These are phyloP conservation scores for Arthroderma sp. DNA, from an alignment of 2,329 filamentous ascomycete species.

Conservation along the genomic window DNA sequence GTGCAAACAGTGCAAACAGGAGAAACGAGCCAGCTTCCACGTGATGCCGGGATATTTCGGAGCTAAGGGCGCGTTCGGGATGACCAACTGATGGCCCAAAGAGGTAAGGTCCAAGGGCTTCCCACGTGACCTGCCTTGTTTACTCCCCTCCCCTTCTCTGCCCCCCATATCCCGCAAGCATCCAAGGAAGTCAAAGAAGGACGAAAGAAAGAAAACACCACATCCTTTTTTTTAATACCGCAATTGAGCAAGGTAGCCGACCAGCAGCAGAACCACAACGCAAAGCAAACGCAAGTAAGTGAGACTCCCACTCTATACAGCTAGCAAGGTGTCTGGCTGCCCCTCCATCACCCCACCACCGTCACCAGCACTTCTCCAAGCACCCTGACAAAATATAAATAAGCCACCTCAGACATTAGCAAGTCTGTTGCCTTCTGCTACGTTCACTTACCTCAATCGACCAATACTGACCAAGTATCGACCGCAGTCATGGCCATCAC, in stretches of 20 bases:
- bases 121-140: neutral
- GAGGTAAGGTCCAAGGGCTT: neutral
- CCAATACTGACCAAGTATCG: constrained; percentile 9
- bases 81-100: neutral
- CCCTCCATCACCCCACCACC: constrained; percentile 8
- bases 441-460: constrained; percentile 4
- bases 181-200: neutral
- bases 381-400: neutral
- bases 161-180: neutral
- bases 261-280: neutral
- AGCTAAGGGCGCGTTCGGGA: neutral
- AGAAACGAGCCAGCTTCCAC: neutral
- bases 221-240: neutral
- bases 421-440: neutral
- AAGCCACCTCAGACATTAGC: neutral
- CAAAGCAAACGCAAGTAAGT: constrained; percentile 5
- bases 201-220: neutral
- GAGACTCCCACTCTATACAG: neutral
- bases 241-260: neutral
- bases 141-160: neutral
- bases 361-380: neutral
- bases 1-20: neutral
- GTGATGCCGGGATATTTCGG: neutral
- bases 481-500: constrained; percentile 60
- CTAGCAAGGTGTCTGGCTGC: neutral